Base-by-base conservation (phyloP, 2,329 filamentous ascomycete genomes). In the Cercospora berteroae region DNA sequence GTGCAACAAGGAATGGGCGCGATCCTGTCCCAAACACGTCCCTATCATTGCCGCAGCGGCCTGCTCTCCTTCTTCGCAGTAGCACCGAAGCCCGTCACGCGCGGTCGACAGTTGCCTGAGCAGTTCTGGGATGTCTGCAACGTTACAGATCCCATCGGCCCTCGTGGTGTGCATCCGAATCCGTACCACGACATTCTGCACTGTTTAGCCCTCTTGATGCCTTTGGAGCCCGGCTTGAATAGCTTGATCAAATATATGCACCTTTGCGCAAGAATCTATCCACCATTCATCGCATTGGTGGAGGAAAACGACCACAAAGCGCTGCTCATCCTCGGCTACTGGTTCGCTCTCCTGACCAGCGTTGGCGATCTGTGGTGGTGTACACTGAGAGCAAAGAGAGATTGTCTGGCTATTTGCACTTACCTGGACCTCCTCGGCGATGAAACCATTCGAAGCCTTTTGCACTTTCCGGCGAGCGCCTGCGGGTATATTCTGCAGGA, bases 201-300 rank as follows among this genome's bases (percentile, higher is more conserved):
- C 33, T 66, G 65, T 10, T 42, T 69, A 9, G 62, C 57, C 7
- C 58, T 67, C 9, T 13, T 69, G 2, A 60, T 69, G 61, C 67
- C 67, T 4, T 23, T 67, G 5, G 57, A 67, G 23, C 61, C 67
- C 10, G 67, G 67, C 2, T 13, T 63, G 9, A 55, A 65, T 13
- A 67, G 62, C 36, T 44, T 69, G 36, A 63, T 65, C 29, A 69
- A 67, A 36, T 69, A 69, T 20, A 66, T 69, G 50, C 67, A 69
- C 25, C 64, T 69, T 18, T 66, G 65, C n/a, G 62, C 64, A 1
- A 59, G 67, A 18, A 62, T 69, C 16, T 61, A 67, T 56, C 60
- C 67, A 3, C 31, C 63, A 20, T 68, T 68, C 23, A 62, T 68
- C 10, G 39, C 33, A 23, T 60, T 68, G 12, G 66, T 66, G 44